A percentile compares a stretch with the other conserved stretches of the same genome.
Evolutionary conservation across 768 basidiomycete species (phyloP).

Genomic region (Phanerodontia chrysosporium): DNA sequence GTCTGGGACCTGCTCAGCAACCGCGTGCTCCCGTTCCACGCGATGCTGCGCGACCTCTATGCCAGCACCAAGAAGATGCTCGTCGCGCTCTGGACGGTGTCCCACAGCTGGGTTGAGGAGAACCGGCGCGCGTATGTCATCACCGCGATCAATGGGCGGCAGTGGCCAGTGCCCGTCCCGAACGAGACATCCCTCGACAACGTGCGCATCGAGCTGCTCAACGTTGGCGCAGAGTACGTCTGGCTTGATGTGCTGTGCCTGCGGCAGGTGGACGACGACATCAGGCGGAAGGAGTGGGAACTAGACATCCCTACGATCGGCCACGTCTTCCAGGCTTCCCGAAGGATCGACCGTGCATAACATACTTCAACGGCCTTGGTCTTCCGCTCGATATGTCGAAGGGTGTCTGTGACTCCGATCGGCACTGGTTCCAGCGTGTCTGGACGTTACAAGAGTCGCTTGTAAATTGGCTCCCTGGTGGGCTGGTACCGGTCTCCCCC

Average conservation of each 20-base stretch:
- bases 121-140: neutral
- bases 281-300: neutral
- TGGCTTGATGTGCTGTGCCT: neutral
- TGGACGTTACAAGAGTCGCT: neutral
- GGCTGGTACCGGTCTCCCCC: neutral
- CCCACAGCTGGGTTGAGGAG: neutral
- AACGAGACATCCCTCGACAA: neutral
- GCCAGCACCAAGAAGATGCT: neutral
- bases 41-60: neutral
- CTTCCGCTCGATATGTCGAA: neutral
- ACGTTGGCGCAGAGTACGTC: neutral
- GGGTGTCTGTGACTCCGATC: neutral
- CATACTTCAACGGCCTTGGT: neutral
- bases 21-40: neutral
- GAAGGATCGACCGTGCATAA: neutral
- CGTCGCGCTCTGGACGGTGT: neutral
- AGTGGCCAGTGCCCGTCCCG: neutral
- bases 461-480: neutral
- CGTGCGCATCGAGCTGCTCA: neutral
- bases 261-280: neutral
- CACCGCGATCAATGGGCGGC: neutral
- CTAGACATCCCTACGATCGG: neutral
- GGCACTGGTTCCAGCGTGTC: neutral
- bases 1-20: neutral
- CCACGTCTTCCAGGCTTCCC: neutral